phyloP scores from a whole-genome alignment of 176 grass and related monocot species.

The Oryza meridionalis region DNA sequence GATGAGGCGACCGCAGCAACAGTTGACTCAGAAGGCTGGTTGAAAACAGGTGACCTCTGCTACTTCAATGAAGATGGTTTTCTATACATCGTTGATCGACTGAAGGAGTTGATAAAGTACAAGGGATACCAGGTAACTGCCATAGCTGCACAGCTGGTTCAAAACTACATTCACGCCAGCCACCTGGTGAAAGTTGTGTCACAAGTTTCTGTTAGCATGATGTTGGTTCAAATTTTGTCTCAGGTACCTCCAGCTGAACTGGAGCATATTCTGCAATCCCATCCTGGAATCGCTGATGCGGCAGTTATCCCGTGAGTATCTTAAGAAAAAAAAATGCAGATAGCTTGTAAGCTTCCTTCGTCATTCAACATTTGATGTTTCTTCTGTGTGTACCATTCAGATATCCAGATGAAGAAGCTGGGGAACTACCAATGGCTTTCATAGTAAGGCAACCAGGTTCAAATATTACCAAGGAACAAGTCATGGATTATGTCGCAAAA shows the following conservation, averaged over 20 bases:
- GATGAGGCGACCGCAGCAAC: slow-evolving; percentile 51
- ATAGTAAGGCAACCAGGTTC: slow-evolving; percentile 64
- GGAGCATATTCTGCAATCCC: slow-evolving; percentile 62
- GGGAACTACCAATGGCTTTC: slow-evolving; percentile 83
- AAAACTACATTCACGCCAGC: neutral
- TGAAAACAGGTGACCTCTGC: slow-evolving; percentile 75
- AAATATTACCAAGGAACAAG: slow-evolving; percentile 49
- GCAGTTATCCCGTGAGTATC: slow-evolving; percentile 69
- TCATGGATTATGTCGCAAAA: slow-evolving; percentile 77
- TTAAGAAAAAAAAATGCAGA: slow-evolving; percentile 20
- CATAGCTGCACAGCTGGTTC: neutral
- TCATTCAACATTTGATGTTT: neutral
- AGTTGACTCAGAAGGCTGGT: slow-evolving; percentile 63
- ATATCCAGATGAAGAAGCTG: slow-evolving; percentile 87
- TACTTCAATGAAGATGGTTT: slow-evolving; percentile 76
- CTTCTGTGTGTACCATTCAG: slow-evolving; percentile 41
- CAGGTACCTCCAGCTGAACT: slow-evolving; percentile 78
- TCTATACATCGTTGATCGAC: slow-evolving; percentile 68
- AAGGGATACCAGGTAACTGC: slow-evolving; percentile 70
- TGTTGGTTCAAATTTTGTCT: slow-evolving; percentile 8
- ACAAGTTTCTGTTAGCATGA: slow-evolving; percentile 12
- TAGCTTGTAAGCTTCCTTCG: neutral
- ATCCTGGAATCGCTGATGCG: slow-evolving; percentile 59
- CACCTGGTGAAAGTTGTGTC: neutral
- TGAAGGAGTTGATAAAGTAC: slow-evolving; percentile 83